These are phyloP conservation scores for Xerocomellus chrysenteron DNA, from an alignment of 768 basidiomycete species.

Conservation along the genomic window DNA sequence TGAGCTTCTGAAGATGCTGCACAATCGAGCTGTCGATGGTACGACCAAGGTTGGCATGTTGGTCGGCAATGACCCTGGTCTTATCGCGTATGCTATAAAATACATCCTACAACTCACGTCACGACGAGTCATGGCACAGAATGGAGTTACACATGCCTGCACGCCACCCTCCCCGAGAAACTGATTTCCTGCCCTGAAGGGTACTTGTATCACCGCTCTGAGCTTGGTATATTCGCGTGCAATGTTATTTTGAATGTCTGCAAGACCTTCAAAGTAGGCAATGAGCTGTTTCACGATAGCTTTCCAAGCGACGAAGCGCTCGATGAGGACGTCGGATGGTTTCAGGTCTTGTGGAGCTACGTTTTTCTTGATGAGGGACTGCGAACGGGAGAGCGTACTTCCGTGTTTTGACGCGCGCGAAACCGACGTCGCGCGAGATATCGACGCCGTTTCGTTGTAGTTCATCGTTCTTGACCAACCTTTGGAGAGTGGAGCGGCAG, in stretches of 20 bases:
- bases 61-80: conserved; percentile 89
- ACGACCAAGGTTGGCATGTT: conserved; percentile 92
- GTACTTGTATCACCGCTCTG: conserved; percentile 94
- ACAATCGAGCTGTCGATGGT: conserved; percentile 98
- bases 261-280: conserved; percentile 68
- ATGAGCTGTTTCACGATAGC: conserved; percentile 94
- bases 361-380: conserved; percentile 93
- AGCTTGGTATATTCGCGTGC: conserved; percentile 92
- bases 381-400: conserved; percentile 74
- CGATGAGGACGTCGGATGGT: conserved; percentile 95
- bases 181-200: conserved; percentile 93
- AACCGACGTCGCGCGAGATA: conserved; percentile 71
- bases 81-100: conserved; percentile 93
- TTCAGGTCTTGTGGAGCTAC: conserved; percentile 86
- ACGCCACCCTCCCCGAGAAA: conserved; percentile 97
- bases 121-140: background rate
- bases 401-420: conserved; percentile 63
- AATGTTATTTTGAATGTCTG: conserved; percentile 92
- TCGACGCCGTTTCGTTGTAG: conserved; percentile 47
- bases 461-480: conserved; percentile 20
- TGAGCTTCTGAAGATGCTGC: conserved; percentile 94
- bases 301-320: conserved; percentile 93
- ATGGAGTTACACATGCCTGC: conserved; percentile 49
- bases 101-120: conserved; percentile 58
- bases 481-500: background rate